Evolutionary conservation across 495 filamentous ascomycete genomes (phyloP).

Genomic region (Daldinia grandis): DNA sequence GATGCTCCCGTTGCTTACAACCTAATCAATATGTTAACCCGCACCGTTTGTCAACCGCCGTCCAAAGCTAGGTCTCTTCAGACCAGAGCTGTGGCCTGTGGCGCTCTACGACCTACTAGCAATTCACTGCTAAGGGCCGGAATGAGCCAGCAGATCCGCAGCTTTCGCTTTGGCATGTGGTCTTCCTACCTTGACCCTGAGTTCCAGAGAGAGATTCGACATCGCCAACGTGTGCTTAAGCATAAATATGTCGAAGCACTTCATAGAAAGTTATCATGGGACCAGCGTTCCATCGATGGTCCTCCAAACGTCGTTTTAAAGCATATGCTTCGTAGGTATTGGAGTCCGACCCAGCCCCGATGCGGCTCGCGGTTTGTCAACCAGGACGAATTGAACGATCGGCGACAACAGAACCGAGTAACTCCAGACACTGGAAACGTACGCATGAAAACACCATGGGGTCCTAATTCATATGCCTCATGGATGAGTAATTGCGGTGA

Average conservation of each 20-base stretch:
- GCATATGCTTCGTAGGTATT: conserved; percentile 49
- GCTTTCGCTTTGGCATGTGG: conserved; percentile 57
- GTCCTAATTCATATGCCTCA: neutral
- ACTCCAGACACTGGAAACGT: neutral
- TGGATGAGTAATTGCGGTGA: conserved; percentile 11
- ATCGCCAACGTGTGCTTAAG: conserved; percentile 48
- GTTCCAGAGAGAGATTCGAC: conserved; percentile 49
- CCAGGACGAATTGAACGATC: conserved; percentile 21
- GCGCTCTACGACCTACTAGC: conserved; percentile 27
- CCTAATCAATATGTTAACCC: conserved; percentile 49
- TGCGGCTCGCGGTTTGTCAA: conserved; percentile 19
- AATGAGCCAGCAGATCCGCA: conserved; percentile 52
- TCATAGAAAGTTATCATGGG: conserved; percentile 50
- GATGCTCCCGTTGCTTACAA: conserved; percentile 24
- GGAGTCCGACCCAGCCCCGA: conserved; percentile 30
- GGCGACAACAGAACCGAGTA: conserved; percentile 10
- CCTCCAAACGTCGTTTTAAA: conserved; percentile 46
- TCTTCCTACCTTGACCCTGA: conserved; percentile 52
- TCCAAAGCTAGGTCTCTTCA: conserved; percentile 46
- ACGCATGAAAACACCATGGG: neutral
- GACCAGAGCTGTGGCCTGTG: conserved; percentile 27
- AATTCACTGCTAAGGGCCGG: conserved; percentile 26
- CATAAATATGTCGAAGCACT: conserved; percentile 54
- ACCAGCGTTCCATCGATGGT: conserved; percentile 44
- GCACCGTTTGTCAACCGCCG: conserved; percentile 37